A percentile compares a stretch with the other conserved stretches of the same genome.
Conservation (phyloP, 2,329 filamentous ascomycete genomes). For the Eutypella sp. region DNA sequence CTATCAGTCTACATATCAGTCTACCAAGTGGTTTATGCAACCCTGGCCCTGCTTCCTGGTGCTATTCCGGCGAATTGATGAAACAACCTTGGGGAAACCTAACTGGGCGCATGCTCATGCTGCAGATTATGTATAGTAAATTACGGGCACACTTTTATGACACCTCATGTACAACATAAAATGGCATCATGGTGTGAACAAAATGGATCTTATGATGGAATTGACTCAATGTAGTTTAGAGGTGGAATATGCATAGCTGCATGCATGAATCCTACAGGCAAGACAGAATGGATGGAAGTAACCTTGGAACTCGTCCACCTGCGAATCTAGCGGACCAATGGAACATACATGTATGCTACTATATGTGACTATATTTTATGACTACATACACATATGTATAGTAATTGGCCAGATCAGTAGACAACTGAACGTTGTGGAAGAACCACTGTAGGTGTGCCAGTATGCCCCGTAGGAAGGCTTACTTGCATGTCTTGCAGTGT, state of each 20-base stretch:
- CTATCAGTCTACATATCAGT: background rate
- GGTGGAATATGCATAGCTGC: too few relatives aligned
- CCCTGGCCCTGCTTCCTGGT: background rate
- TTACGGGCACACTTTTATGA: background rate
- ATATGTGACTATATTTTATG: too few relatives aligned
- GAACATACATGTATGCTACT: too few relatives aligned
- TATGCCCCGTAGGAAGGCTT: background rate
- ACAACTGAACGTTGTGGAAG: too few relatives aligned
- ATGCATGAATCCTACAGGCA: background rate
- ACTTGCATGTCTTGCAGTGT: background rate
- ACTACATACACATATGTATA: too few relatives aligned
- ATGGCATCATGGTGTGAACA: background rate
- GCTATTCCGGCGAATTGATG: background rate
- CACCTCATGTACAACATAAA: background rate
- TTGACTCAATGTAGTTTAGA: background rate
- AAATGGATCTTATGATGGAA: background rate
- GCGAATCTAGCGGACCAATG: background rate
- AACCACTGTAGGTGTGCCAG: too few relatives aligned
- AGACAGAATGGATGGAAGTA: background rate
- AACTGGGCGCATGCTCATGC: background rate
- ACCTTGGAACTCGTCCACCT: background rate
- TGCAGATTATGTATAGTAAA: background rate
- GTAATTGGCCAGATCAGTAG: too few relatives aligned
- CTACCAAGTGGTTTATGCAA: slow-evolving; percentile 1
- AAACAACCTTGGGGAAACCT: background rate